Base-by-base conservation (phyloP, 352 stramenopile genomes). In the Thalassiosira ordinaria region DNA sequence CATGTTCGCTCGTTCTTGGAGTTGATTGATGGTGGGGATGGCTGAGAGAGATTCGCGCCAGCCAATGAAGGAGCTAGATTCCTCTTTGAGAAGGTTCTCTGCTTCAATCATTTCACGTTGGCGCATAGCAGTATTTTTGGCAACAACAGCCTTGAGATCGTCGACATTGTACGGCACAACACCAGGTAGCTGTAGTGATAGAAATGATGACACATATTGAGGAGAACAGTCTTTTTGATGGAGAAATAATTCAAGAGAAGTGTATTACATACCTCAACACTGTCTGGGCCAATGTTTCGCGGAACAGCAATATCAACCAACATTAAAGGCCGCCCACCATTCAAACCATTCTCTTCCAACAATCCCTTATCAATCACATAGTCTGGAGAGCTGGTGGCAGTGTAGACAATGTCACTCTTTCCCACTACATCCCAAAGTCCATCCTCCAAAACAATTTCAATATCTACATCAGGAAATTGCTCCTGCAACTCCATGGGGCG, bases 221-320 rank as follows among this genome's bases (percentile, higher is more conserved):
- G n/a, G n/a, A n/a, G n/a, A n/a, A n/a, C n/a, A n/a, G n/a, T n/a
- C n/a, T n/a, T n/a, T n/a, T n/a, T n/a, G n/a, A n/a, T n/a, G n/a
- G n/a, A n/a, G n/a, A n/a, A n/a, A n/a, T n/a, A n/a, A n/a, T n/a
- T n/a, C 52, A 41, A 70, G 18, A 16, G 14, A 41, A 22, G 59
- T 52, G 22, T 41, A 18, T 16, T 20, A 85, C 88, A 76, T 82
- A 94, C 89, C 44, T 93, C 82, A 13, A 86, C 89, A 78, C 91
- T 95, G 46, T 95, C 91, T 37, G 91, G 78, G 33, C 92, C 91
- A 71, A 97, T 91, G 78, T 97, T 97, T 72, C 94, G 85, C 29
- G 94, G 94, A 26, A 97, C 94, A 31, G 91, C 89, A 85, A 97
- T 97, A 79, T 97, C 94, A 0, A 97, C 92, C 53, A 97, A 86